Evolutionary conservation across 208 protist genomes (phyloP).

Genomic region (Crithidia bombi): DNA sequence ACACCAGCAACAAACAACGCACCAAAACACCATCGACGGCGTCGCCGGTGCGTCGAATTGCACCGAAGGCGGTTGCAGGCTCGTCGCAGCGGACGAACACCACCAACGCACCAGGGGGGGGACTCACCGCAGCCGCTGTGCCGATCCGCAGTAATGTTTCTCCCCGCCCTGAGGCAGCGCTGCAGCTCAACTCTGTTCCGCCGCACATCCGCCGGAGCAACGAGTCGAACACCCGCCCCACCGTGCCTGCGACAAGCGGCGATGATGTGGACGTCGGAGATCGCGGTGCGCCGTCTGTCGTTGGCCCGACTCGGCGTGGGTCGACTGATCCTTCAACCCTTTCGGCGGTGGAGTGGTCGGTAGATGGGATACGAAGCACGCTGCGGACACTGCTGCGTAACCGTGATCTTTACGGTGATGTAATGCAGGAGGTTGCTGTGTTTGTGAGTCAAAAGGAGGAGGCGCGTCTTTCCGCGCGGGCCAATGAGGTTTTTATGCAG

Average conservation of each 20-base stretch:
- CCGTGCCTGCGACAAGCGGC: slow-evolving; percentile 4
- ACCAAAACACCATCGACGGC: slow-evolving; percentile 5
- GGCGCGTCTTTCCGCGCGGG: slow-evolving; percentile 47
- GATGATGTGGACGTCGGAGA: neutral
- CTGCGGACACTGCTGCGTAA: slow-evolving; percentile 50
- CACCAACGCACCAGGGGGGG: neutral
- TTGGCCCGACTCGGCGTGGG: neutral
- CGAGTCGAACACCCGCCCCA: slow-evolving; percentile 3
- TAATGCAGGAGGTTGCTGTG: slow-evolving; percentile 51
- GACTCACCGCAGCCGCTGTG: neutral
- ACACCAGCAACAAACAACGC: neutral
- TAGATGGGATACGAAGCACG: slow-evolving; percentile 51
- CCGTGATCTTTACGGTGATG: slow-evolving; percentile 46
- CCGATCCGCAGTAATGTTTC: slow-evolving; percentile 7
- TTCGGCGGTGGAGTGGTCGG: slow-evolving; percentile 46
- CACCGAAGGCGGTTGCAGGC: neutral
- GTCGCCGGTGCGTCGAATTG: slow-evolving; percentile 4
- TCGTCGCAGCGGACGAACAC: neutral
- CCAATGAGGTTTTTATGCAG: slow-evolving; percentile 72
- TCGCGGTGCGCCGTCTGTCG: neutral
- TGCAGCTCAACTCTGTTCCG: slow-evolving; percentile 11
- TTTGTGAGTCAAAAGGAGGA: slow-evolving; percentile 59
- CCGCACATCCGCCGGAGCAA: slow-evolving; percentile 3
- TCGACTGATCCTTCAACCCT: slow-evolving; percentile 14
- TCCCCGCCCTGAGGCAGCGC: neutral